Percentiles rank a stretch among this genome's conserved stretches.
Evolutionary conservation across 768 basidiomycete genomes (phyloP).

Genomic region (Tephrocybe sp.): DNA sequence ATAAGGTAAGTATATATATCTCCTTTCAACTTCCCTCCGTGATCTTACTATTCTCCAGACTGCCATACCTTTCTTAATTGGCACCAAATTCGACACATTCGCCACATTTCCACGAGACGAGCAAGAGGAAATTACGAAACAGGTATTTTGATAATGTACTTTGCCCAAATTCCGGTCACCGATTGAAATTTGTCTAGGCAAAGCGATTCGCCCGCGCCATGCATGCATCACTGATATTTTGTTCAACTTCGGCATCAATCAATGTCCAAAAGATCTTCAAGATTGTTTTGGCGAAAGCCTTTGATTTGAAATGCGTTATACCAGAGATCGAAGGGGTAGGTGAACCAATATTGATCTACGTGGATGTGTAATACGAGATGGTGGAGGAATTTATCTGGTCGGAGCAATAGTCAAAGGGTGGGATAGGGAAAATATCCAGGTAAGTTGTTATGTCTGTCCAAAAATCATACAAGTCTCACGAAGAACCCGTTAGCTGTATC

Average conservation of each 20-base stretch:
- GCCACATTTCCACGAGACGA: conserved; percentile 95
- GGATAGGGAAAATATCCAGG: conserved; percentile 33
- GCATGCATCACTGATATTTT: conserved; percentile 99
- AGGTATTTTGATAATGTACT: too few relatives aligned
- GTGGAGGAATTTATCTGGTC: conserved; percentile 18
- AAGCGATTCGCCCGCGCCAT: conserved; percentile 98
- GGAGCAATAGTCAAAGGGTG: conserved; percentile 18
- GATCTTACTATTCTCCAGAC: conserved; percentile 51
- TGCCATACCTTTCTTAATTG: conserved; percentile 97
- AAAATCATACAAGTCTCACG: not conserved
- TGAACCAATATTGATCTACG: conserved; percentile 92
- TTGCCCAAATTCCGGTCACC: too few relatives aligned
- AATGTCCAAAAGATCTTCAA: conserved; percentile 99
- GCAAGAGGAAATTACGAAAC: conserved; percentile 99
- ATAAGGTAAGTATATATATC: conserved; percentile 67
- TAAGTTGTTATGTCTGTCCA: conserved; percentile 11
- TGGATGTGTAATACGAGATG: conserved; percentile 60
- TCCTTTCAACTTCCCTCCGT: not conserved
- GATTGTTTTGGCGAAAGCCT: conserved; percentile 95
- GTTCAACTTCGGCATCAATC: conserved; percentile 97
- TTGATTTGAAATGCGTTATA: conserved; percentile 98
- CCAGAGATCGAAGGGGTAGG: conserved; percentile 97
- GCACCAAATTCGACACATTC: conserved; percentile 98
- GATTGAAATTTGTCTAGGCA: too few relatives aligned
- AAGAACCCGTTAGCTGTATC: not conserved